Conservation (phyloP, 2,329 filamentous ascomycete genomes). For the Aspergillus sp. region DNA sequence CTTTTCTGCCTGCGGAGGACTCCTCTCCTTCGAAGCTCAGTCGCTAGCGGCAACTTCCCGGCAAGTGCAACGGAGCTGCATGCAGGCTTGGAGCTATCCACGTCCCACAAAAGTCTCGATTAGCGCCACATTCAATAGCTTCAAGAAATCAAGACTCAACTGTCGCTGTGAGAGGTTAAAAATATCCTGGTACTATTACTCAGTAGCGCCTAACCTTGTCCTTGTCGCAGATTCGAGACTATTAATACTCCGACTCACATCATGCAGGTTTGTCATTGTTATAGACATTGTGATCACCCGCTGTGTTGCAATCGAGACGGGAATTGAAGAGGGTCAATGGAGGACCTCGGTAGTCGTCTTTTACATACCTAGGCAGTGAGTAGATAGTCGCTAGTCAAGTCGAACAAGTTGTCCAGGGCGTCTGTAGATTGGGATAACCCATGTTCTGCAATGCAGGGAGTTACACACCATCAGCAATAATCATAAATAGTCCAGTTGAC, state of each 20-base stretch:
- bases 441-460: neutral
- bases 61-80: neutral
- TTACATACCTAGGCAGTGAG: no score
- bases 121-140: neutral
- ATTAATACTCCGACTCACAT: neutral
- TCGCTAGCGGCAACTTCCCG: neutral
- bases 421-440: neutral
- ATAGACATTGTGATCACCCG: no score
- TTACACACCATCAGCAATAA: neutral
- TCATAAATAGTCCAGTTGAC: neutral
- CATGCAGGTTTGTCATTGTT: neutral
- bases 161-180: slow-evolving; percentile 9
- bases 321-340: neutral
- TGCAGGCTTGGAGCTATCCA: neutral
- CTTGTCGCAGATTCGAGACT: neutral
- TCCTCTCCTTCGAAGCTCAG: neutral
- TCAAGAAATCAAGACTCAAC: neutral
- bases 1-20: neutral
- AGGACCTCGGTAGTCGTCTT: neutral
- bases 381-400: neutral
- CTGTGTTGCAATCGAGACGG: no score
- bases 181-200: slow-evolving; percentile 3
- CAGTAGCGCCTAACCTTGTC: neutral
- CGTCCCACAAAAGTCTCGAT: neutral
- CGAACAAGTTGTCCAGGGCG: neutral